Percentiles rank a stretch among this genome's conserved stretches.
Evolutionary conservation across 129 eudicot genomes (phyloP).

Genomic region (carrot (Daucus carota)): DNA sequence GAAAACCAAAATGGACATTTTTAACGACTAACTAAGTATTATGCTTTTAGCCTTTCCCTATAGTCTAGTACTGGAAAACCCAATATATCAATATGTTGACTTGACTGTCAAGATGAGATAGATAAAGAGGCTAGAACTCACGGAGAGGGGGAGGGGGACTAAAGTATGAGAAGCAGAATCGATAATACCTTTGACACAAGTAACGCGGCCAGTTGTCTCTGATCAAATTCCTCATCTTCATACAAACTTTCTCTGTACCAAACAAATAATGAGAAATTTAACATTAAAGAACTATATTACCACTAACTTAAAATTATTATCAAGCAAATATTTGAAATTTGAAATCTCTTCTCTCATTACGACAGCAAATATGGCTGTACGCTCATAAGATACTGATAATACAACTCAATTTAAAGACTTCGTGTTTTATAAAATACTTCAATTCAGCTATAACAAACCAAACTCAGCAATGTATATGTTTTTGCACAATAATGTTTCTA

Average conservation of each 20-base stretch:
- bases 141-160: too few relatives aligned
- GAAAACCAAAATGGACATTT: not conserved
- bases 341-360: not conserved
- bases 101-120: not conserved
- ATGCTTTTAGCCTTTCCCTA: not conserved
- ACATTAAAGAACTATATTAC: not conserved
- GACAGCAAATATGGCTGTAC: not conserved
- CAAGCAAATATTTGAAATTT: not conserved
- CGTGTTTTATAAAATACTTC: too few relatives aligned
- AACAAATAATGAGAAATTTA: conserved; percentile 10
- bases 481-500: not conserved
- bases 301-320: not conserved
- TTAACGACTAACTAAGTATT: not conserved
- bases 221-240: conserved; percentile 79
- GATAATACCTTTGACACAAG: conserved; percentile 74
- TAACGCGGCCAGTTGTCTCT: conserved; percentile 75
- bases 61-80: not conserved
- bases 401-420: not conserved
- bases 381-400: not conserved
- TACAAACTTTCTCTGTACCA: conserved; percentile 78
- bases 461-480: not conserved
- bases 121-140: not conserved
- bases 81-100: not conserved
- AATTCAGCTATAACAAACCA: not conserved
- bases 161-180: not conserved